A percentile compares a stretch with the other conserved stretches of the same genome.
Conservation (phyloP, 2,329 filamentous ascomycete species). For the Colletotrichum abscissum region DNA sequence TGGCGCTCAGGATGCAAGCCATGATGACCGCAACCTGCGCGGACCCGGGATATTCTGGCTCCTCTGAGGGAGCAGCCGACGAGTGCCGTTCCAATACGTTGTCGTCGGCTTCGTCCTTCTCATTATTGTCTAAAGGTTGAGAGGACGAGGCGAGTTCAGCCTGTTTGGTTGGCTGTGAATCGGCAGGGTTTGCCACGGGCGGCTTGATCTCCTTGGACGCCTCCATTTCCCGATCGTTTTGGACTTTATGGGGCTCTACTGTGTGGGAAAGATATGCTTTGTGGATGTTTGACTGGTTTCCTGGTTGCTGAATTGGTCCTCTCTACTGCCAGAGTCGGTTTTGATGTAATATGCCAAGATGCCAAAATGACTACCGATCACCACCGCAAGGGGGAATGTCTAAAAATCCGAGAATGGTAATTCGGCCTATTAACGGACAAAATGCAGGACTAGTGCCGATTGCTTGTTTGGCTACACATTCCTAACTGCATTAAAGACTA, state of each 20-base stretch:
- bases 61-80: not conserved
- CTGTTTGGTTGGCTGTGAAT: not conserved
- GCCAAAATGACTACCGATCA: not conserved
- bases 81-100: not conserved
- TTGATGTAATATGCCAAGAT: not conserved
- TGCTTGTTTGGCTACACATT: not conserved
- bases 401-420: not conserved
- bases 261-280: not conserved
- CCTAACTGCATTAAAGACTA: not conserved
- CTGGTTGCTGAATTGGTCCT: not conserved
- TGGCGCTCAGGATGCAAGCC: slow-evolving; percentile 11
- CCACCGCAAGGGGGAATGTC: not conserved
- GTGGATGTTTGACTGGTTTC: not conserved
- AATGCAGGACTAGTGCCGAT: not conserved
- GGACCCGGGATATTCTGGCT: slow-evolving; percentile 3
- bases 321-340: not conserved
- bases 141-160: not conserved
- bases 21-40: slow-evolving; percentile 6
- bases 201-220: not conserved
- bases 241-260: not conserved
- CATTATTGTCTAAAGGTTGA: not conserved
- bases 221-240: not conserved
- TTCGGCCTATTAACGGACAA: not conserved
- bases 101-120: not conserved
- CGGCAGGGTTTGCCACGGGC: not conserved